Percentiles rank a stretch among this genome's conserved stretches.
These are phyloP conservation scores for Huntiella moniliformis DNA, from an alignment of 2,329 filamentous ascomycete genomes.

Conservation along the genomic window DNA sequence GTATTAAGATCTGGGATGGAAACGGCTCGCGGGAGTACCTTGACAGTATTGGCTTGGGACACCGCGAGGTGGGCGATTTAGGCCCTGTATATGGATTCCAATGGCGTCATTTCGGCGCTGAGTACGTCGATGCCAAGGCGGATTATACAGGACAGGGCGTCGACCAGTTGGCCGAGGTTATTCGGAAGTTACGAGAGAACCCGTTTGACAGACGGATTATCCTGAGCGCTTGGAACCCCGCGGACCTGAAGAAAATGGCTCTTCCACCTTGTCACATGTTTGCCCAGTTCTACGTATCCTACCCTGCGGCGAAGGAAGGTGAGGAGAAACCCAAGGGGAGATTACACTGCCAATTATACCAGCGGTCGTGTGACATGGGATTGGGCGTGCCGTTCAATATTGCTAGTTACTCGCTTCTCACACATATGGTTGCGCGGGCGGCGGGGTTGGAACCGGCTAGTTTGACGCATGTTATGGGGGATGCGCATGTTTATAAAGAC, in stretches of 20 bases:
- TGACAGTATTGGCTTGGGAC: slow-evolving; percentile 60
- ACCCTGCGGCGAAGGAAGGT: slow-evolving; percentile 28
- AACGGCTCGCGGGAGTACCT: slow-evolving; percentile 85
- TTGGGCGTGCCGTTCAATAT: slow-evolving; percentile 97
- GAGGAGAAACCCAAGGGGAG: slow-evolving; percentile 40
- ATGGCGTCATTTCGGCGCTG: slow-evolving; percentile 93
- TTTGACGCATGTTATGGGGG: slow-evolving; percentile 89
- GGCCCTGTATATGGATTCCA: slow-evolving; percentile 97
- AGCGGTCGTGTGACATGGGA: slow-evolving; percentile 91
- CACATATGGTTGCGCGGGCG: slow-evolving; percentile 84
- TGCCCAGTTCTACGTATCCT: slow-evolving; percentile 85
- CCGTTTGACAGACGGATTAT: slow-evolving; percentile 86
- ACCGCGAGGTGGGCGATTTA: slow-evolving; percentile 74
- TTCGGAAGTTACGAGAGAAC: slow-evolving; percentile 63
- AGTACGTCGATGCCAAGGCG: slow-evolving; percentile 58
- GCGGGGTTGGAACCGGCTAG: slow-evolving; percentile 70
- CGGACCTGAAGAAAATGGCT: slow-evolving; percentile 72
- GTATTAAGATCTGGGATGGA: slow-evolving; percentile 96
- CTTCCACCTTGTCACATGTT: slow-evolving; percentile 95
- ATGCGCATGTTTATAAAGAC: slow-evolving; percentile 91
- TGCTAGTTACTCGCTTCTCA: slow-evolving; percentile 79
- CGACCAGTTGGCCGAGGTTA: slow-evolving; percentile 81
- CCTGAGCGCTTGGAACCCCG: slow-evolving; percentile 83
- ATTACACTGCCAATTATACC: slow-evolving; percentile 78
- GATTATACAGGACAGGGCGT: slow-evolving; percentile 82